Conservation (phyloP, 2,329 filamentous ascomycete genomes). For the Trichothecium roseum region DNA sequence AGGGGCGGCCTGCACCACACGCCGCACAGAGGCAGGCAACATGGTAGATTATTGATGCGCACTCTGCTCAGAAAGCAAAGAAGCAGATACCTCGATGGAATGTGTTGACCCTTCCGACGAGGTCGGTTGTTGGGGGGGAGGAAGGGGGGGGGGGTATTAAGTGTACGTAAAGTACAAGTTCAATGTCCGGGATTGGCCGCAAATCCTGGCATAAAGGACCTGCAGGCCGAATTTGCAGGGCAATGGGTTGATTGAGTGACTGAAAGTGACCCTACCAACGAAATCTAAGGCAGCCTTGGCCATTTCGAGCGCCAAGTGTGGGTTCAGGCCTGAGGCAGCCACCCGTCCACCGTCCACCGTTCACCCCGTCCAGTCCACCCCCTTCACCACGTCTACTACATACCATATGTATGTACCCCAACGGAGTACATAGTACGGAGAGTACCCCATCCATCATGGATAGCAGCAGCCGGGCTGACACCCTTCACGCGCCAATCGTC, state of each 20-base stretch:
- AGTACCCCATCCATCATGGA: too few species aligned
- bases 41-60: conserved; percentile 20
- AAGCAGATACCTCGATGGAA: conserved; percentile 6
- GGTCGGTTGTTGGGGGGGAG: conserved; percentile 1
- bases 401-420: too few species aligned
- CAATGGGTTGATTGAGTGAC: background rate
- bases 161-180: too few species aligned
- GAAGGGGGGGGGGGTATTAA: too few species aligned
- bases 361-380: too few species aligned
- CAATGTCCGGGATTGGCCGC: conserved; percentile 25
- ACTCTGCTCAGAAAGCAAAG: background rate
- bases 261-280: too few species aligned
- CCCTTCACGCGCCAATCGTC: too few species aligned
- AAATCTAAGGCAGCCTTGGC: too few species aligned
- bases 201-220: conserved; percentile 17
- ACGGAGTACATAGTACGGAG: too few species aligned
- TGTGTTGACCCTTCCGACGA: conserved; percentile 4
- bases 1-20: conserved; percentile 37
- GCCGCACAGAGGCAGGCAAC: conserved; percentile 46
- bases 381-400: too few species aligned
- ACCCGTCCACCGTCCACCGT: too few species aligned
- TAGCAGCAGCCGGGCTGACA: too few species aligned
- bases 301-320: background rate
- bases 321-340: conserved; percentile 22
- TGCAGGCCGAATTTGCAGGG: conserved; percentile 1